Conservation (phyloP, 2,329 filamentous ascomycete species). For the Diplodia corticola region DNA sequence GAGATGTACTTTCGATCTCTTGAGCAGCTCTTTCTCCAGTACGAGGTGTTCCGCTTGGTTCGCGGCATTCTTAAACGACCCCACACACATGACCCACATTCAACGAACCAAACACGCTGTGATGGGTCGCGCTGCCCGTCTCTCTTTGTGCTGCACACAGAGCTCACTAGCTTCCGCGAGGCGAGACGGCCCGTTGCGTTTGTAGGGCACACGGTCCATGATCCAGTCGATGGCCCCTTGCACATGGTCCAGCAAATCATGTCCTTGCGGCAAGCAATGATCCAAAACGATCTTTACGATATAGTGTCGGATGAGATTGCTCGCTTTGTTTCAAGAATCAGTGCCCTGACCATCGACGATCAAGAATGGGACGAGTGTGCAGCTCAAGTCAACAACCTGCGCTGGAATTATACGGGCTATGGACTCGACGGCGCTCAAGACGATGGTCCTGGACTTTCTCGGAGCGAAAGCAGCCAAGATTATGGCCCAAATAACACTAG, state of each 20-base stretch:
- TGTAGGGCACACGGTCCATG: not conserved
- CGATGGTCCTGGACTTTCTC: not conserved
- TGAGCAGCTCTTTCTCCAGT: not conserved
- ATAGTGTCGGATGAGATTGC: not conserved
- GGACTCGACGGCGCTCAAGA: not conserved
- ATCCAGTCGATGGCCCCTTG: not conserved
- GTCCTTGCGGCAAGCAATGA: not conserved
- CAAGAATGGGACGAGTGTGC: constrained; percentile 4
- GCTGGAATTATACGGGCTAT: not conserved
- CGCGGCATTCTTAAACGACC: not conserved
- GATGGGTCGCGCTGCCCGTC: not conserved
- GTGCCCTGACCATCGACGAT: constrained; percentile 3
- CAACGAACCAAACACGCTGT: not conserved
- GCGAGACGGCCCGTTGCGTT: not conserved
- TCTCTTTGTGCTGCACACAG: not conserved
- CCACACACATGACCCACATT: not conserved
- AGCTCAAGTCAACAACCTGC: not conserved
- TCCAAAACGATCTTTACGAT: not conserved
- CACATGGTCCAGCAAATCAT: not conserved
- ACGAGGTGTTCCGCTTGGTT: constrained; percentile 3
- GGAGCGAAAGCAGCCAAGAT: not conserved
- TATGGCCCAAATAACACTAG: not conserved
- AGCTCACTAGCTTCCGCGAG: not conserved
- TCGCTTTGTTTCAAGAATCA: not conserved
- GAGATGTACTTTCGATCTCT: constrained; percentile 2